Evolutionary conservation across 2,329 filamentous ascomycete genomes (phyloP).

Genomic region (Coniochaeta hoffmannii): DNA sequence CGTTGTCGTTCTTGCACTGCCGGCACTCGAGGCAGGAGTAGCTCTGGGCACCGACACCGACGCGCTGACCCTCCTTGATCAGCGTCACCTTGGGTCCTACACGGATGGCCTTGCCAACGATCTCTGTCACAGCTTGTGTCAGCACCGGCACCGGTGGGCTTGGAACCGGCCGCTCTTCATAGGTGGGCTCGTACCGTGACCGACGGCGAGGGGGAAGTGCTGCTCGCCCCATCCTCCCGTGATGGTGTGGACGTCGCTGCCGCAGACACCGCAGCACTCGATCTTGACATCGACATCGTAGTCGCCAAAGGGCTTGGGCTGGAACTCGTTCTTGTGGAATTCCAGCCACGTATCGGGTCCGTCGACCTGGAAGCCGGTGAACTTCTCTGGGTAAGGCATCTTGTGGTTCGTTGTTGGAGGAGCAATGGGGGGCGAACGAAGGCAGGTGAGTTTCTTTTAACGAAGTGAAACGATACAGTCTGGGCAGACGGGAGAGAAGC

Average conservation of each 20-base stretch:
- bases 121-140: conserved; percentile 35
- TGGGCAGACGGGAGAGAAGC: neutral
- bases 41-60: conserved; percentile 63
- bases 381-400: conserved; percentile 52
- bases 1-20: conserved; percentile 58
- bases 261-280: conserved; percentile 70
- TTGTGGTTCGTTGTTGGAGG: conserved; percentile 8
- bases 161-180: neutral
- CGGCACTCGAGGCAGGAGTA: conserved; percentile 58
- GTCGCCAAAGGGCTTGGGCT: conserved; percentile 79
- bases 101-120: conserved; percentile 60
- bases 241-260: conserved; percentile 65
- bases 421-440: neutral
- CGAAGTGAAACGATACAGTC: neutral
- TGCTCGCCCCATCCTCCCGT: conserved; percentile 60
- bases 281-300: conserved; percentile 86
- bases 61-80: conserved; percentile 54
- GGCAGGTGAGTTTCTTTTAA: neutral
- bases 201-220: conserved; percentile 57
- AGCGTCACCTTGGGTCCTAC: conserved; percentile 57
- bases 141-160: no score
- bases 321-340: conserved; percentile 67
- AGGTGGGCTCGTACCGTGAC: conserved; percentile 43
- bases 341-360: conserved; percentile 47
- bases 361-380: conserved; percentile 54